These are phyloP conservation scores for Rhododendron ferrugineum DNA, from an alignment of 148 eudicot species.

Conservation along the genomic window DNA sequence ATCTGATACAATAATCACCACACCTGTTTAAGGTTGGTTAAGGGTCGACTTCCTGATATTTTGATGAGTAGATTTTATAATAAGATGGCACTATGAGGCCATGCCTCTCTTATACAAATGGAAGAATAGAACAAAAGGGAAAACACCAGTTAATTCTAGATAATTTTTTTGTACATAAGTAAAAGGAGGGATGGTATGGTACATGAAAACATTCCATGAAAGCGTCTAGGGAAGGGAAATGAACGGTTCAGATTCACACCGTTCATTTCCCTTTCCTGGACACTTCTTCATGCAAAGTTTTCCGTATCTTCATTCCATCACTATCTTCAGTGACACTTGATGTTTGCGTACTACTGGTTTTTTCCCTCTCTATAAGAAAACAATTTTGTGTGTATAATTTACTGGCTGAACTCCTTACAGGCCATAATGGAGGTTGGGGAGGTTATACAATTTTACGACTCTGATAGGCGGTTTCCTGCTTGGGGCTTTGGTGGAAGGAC, in stretches of 20 bases:
- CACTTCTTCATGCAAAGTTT: too few relatives aligned
- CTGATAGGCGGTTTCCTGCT: slow-evolving; percentile 72
- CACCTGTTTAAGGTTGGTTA: neutral
- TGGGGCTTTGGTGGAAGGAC: slow-evolving; percentile 91
- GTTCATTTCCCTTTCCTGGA: too few relatives aligned
- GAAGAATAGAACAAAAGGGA: neutral
- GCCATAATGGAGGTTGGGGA: slow-evolving; percentile 90
- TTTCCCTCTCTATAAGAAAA: neutral
- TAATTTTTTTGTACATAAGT: neutral
- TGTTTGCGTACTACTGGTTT: neutral
- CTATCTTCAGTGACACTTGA: neutral
- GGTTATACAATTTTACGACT: slow-evolving; percentile 81
- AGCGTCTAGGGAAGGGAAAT: too few relatives aligned
- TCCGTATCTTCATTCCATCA: neutral
- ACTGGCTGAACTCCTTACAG: slow-evolving; percentile 29
- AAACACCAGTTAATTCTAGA: neutral
- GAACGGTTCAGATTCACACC: too few relatives aligned
- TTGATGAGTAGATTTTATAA: neutral
- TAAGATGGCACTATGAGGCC: neutral
- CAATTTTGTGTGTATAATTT: neutral
- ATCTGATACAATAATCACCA: neutral
- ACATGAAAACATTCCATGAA: too few relatives aligned
- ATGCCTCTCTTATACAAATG: neutral
- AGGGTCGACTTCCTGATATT: neutral
- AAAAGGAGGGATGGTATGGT: neutral